Conservation (phyloP, 2,329 filamentous ascomycete genomes). For the Alternaria ethzedia region DNA sequence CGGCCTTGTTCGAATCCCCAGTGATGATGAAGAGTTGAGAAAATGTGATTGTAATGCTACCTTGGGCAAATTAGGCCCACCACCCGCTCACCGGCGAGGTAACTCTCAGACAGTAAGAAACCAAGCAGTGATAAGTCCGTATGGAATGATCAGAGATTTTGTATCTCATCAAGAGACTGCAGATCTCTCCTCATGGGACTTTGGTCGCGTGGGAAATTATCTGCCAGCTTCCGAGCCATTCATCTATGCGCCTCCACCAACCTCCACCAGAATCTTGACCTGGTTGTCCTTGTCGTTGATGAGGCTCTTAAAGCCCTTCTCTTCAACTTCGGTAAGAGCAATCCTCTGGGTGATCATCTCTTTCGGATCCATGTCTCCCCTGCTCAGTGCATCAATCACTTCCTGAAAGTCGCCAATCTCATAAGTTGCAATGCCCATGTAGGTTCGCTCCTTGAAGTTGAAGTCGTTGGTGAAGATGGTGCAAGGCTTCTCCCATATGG, state of each 20-base stretch:
- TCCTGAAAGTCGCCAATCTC: conserved; percentile 59
- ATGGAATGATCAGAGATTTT: not conserved
- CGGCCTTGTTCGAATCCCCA: no score
- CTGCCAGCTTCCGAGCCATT: not conserved
- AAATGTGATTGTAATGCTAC: not conserved
- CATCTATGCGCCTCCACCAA: conserved; percentile 30
- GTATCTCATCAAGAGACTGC: not conserved
- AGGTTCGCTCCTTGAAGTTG: conserved; percentile 60
- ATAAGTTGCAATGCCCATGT: conserved; percentile 61
- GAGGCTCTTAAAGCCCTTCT: conserved; percentile 55
- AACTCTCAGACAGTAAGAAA: not conserved
- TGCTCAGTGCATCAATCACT: conserved; percentile 53
- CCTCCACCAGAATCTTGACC: conserved; percentile 56
- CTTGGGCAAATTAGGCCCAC: not conserved
- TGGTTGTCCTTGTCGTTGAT: conserved; percentile 59
- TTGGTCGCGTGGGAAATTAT: not conserved
- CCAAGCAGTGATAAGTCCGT: not conserved
- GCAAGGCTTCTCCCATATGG: conserved; percentile 62
- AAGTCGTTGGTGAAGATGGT: conserved; percentile 58
- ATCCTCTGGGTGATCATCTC: conserved; percentile 60
- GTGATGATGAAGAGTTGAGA: not conserved
- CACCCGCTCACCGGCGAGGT: not conserved
- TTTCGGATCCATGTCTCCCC: conserved; percentile 52
- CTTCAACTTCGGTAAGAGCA: conserved; percentile 54
- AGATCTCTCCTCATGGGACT: not conserved